Conservation (phyloP, 495 filamentous ascomycete genomes). For the Penicillium goetzii region DNA sequence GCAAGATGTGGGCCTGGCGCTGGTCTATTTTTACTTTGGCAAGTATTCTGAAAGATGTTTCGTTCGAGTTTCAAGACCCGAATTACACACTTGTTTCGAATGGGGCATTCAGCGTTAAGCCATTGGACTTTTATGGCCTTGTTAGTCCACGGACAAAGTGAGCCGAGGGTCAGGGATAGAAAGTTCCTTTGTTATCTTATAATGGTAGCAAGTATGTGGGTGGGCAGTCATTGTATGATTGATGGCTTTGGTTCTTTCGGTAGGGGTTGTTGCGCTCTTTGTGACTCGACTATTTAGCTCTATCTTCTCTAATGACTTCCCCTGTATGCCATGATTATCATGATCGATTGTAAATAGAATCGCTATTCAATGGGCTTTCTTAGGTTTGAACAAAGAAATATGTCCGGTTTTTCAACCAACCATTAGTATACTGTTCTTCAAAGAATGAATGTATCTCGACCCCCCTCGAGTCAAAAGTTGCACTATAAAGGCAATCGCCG, state of each 20-base stretch:
- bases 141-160: slow-evolving; percentile 22
- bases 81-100: slow-evolving; percentile 44
- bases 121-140: slow-evolving; percentile 32
- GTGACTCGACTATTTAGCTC: neutral
- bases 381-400: neutral
- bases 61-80: slow-evolving; percentile 49
- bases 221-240: neutral
- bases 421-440: neutral
- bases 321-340: too few relatives aligned
- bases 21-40: slow-evolving; percentile 49
- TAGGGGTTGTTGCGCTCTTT: neutral
- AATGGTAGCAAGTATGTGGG: neutral
- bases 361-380: neutral
- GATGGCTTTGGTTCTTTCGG: neutral
- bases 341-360: neutral
- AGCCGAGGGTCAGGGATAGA: neutral
- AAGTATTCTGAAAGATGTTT: slow-evolving; percentile 46
- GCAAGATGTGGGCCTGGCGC: slow-evolving; percentile 68
- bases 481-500: neutral
- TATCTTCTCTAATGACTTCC: neutral
- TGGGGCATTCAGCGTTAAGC: slow-evolving; percentile 45
- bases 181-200: neutral
- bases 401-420: neutral
- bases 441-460: neutral
- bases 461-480: neutral